Evolutionary conservation across 805 yeast species (phyloP), one percentile per base, ranked within the genome.

Genomic region (Pichia occidentalis): DNA sequence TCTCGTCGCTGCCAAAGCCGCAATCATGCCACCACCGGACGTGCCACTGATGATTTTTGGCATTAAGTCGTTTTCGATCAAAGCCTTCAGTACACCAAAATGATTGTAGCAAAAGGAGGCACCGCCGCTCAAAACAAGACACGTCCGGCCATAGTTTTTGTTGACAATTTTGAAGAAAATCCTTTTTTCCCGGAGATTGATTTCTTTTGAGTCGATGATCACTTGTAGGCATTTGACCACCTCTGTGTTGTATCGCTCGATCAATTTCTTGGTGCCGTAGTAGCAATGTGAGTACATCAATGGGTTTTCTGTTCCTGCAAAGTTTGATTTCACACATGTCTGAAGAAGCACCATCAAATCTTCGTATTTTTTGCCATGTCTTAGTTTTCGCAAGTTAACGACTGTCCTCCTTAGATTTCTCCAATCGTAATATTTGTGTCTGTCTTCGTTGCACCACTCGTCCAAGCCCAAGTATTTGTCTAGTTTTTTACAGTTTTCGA

Each of bases 21-120:
- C 88, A 11, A 82, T 75, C 10, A 81, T 59, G 1, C 87, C 90
- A 12, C 94, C 94, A 2, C 92, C 90, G 1, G 85, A 77, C 0
- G 92, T 83, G 1, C 94, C 94, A 24, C 84, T 73, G 7, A 84
- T 64, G 25, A 83, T 79, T 4, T 67, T 65, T 1, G 94, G 94
- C 35, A 83, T 60, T 34, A 73, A 59, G 53, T 78, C 80, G 40
- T 72, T 71, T 42, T 84, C 87, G 5, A 82, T 58, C 27, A 84
- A 57, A 0, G 87, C 88, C 45, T 77, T 78, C 20, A 82, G 68
- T 3, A 83, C 73, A 3, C 94, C 94, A 58, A 81, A 78, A 57
- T 83, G 94, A 23, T 78, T 75, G 48, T 80, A 79, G 1, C 88
- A 75, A 56, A 83, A 84, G 22, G 83, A 73, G 1, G 87, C 94